A percentile compares a stretch with the other conserved stretches of the same genome.
phyloP scores from a whole-genome alignment of 169 alveolate species.

The Eimeria falciformis region DNA sequence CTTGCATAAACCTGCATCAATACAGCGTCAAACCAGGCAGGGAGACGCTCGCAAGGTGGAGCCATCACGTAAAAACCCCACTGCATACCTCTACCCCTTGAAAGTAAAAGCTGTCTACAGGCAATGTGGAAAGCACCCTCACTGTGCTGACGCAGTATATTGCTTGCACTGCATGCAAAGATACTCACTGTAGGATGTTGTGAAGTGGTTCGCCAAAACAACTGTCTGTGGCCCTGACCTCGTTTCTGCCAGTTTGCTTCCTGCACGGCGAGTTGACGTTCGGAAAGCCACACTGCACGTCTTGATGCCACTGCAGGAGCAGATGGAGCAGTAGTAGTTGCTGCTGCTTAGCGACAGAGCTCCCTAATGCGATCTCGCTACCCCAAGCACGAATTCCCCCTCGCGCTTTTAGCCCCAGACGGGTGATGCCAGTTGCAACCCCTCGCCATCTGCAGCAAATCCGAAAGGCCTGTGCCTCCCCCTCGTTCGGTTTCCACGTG shows the following conservation, averaged over 20 bases:
- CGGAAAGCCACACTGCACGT: slow-evolving; percentile 57
- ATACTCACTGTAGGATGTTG: neutral
- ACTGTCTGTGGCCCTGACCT: no score
- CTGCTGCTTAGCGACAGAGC: slow-evolving; percentile 48
- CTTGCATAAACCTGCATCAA: slow-evolving; percentile 51
- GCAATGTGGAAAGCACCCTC: no score
- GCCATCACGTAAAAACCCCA: no score
- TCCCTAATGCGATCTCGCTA: slow-evolving; percentile 30
- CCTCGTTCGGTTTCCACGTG: slow-evolving; percentile 60
- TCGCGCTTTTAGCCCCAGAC: slow-evolving; percentile 41
- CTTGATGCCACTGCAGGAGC: slow-evolving; percentile 58
- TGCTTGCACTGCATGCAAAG: no score
- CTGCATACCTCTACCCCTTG: no score
- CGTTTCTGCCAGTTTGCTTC: no score
- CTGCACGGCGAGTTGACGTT: no score
- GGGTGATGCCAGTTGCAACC: slow-evolving; percentile 27
- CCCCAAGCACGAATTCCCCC: slow-evolving; percentile 48
- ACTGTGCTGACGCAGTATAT: no score
- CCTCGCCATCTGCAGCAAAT: slow-evolving; percentile 24
- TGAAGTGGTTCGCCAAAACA: slow-evolving; percentile 11
- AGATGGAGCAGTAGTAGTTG: slow-evolving; percentile 58
- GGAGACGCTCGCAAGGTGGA: no score
- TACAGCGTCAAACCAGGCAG: no score
- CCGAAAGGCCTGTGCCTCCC: neutral
- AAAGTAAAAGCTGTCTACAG: no score